A percentile compares a stretch with the other conserved stretches of the same genome.
Conservation (phyloP, 1,139 yeast genomes). For the Casaregolazyma suthepensis region DNA sequence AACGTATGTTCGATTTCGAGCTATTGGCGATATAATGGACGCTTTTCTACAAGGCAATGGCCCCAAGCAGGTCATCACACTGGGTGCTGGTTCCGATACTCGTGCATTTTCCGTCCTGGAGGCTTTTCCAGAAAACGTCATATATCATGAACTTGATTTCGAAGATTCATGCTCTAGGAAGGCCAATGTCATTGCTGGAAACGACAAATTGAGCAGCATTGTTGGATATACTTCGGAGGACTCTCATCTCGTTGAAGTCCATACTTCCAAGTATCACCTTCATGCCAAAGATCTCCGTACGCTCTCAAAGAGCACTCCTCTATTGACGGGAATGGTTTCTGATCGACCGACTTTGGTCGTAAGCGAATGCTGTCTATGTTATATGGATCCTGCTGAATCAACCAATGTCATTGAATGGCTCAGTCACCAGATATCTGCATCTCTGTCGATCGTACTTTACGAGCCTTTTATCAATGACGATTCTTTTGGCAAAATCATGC, state of each 20-base stretch:
- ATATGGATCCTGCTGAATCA: conserved; percentile 56
- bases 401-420: conserved; percentile 42
- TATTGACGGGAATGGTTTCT: conserved; percentile 32
- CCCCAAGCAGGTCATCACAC: conserved; percentile 56
- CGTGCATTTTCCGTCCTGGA: conserved; percentile 51
- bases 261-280: conserved; percentile 46
- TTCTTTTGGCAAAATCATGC: conserved; percentile 79
- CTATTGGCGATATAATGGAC: conserved; percentile 52
- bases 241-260: conserved; percentile 32
- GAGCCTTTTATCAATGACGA: conserved; percentile 77
- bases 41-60: conserved; percentile 39
- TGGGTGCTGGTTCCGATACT: conserved; percentile 98
- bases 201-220: conserved; percentile 21
- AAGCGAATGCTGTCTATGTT: conserved; percentile 89
- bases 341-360: conserved; percentile 61
- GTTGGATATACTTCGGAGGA: conserved; percentile 16
- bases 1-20: conserved; percentile 66
- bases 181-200: conserved; percentile 42
- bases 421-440: conserved; percentile 10
- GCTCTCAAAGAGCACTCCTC: conserved; percentile 13
- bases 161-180: conserved; percentile 57
- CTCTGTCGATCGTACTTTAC: conserved; percentile 50
- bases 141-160: conserved; percentile 74
- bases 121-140: conserved; percentile 24
- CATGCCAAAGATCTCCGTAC: conserved; percentile 52